phyloP scores from a whole-genome alignment of 2,329 filamentous ascomycete species.

The Trichoderma koningii region DNA sequence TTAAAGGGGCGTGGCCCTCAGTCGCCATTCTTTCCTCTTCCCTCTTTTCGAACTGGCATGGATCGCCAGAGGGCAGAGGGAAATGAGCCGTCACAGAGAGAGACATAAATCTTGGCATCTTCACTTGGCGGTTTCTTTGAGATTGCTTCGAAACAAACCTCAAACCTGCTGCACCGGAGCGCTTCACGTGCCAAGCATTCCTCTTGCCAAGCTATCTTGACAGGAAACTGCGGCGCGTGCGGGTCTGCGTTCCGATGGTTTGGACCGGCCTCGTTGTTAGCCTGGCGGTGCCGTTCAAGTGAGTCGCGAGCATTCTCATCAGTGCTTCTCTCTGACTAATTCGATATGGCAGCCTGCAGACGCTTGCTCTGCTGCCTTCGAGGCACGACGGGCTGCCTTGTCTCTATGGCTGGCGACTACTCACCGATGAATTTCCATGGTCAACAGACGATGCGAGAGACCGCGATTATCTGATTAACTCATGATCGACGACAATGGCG shows the following conservation, averaged over 20 bases:
- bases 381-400: background rate
- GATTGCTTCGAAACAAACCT: background rate
- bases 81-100: background rate
- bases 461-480: background rate
- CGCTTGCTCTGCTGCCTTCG: too few relatives aligned
- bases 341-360: background rate
- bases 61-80: conserved; percentile 24
- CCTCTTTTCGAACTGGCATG: conserved; percentile 26
- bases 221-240: conserved; percentile 7
- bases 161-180: background rate
- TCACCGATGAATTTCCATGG: background rate
- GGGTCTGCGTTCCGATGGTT: conserved; percentile 17
- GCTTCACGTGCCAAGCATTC: conserved; percentile 29
- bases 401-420: background rate
- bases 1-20: background rate
- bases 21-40: background rate
- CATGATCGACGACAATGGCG: background rate
- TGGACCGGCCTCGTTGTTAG: background rate
- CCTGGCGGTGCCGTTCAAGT: background rate
- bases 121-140: conserved; percentile 1
- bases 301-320: background rate
- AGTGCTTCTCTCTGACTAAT: background rate
- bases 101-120: background rate
- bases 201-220: conserved; percentile 7
- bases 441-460: background rate